Evolutionary conservation across 345 rosid genomes (phyloP).

Genomic region (Murraya paniculata): DNA sequence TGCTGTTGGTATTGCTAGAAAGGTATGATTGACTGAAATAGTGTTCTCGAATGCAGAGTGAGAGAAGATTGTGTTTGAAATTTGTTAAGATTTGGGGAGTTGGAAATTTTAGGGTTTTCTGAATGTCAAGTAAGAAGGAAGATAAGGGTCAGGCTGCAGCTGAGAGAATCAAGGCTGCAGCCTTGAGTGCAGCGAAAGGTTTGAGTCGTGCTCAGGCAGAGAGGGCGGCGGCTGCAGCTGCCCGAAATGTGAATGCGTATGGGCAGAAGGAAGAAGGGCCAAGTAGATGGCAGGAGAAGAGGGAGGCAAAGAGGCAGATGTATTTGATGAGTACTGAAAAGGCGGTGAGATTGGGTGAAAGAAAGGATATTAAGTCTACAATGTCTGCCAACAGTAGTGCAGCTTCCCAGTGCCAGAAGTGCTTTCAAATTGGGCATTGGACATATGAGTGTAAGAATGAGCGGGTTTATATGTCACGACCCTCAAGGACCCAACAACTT

Average conservation of each 20-base stretch:
- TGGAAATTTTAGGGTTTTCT: slow-evolving; percentile 1
- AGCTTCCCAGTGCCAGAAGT: slow-evolving; percentile 84
- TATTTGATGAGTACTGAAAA: slow-evolving; percentile 97
- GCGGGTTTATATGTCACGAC: slow-evolving; percentile 83
- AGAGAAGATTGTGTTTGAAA: background rate
- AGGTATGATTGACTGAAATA: too few relatives aligned
- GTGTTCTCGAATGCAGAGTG: too few relatives aligned
- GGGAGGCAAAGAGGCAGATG: slow-evolving; percentile 97
- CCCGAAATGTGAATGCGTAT: slow-evolving; percentile 90
- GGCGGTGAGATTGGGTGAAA: slow-evolving; percentile 83
- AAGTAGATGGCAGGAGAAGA: slow-evolving; percentile 97
- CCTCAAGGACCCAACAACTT: slow-evolving; percentile 91
- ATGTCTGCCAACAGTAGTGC: slow-evolving; percentile 43
- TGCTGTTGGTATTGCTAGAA: too few relatives aligned
- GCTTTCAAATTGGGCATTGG: slow-evolving; percentile 93
- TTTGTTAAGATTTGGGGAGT: background rate
- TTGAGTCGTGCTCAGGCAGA: slow-evolving; percentile 98
- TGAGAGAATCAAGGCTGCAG: slow-evolving; percentile 89
- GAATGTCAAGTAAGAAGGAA: slow-evolving; percentile 83
- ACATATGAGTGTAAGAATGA: slow-evolving; percentile 95
- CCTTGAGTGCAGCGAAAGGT: slow-evolving; percentile 84
- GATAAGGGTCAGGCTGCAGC: slow-evolving; percentile 90
- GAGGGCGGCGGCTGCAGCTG: slow-evolving; percentile 89
- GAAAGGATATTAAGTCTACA: slow-evolving; percentile 71
- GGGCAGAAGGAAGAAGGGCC: slow-evolving; percentile 99